Percentiles rank a stretch among this genome's conserved stretches.
Evolutionary conservation across 768 basidiomycete species (phyloP).

Genomic region (Coprinopsis strossmayeri): DNA sequence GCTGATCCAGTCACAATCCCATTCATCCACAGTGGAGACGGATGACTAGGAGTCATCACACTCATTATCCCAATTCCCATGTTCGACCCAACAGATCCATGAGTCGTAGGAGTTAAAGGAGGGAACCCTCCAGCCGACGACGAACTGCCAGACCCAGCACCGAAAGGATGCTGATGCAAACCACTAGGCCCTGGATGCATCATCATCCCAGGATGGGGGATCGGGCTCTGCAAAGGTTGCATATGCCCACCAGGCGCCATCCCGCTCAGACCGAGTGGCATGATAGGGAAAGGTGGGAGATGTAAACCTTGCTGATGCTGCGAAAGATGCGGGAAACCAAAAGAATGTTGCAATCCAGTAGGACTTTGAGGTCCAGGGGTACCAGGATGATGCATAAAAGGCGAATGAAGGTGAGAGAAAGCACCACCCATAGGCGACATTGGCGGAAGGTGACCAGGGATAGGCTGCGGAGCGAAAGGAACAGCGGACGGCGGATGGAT

Average conservation of each 20-base stretch:
- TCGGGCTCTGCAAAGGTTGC: neutral
- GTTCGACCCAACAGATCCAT: neutral
- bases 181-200: neutral
- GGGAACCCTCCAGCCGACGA: neutral
- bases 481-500: too few relatives aligned
- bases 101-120: neutral
- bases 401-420: neutral
- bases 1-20: neutral
- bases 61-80: slow-evolving; percentile 1
- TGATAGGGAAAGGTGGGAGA: neutral
- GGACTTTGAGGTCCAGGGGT: slow-evolving; percentile 1
- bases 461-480: too few relatives aligned
- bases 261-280: neutral
- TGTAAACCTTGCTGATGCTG: neutral
- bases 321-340: neutral
- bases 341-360: neutral
- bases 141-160: neutral
- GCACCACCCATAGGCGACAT: neutral
- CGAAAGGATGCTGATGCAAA: too few relatives aligned
- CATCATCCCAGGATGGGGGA: slow-evolving; percentile 2
- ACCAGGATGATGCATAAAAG: neutral
- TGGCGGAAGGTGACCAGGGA: too few relatives aligned
- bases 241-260: slow-evolving; percentile 1
- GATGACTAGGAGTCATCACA: neutral
- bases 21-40: slow-evolving; percentile 1